Percentiles rank a stretch among this genome's conserved stretches.
These are phyloP conservation scores for Tranzscheliella williamsii DNA, from an alignment of 1,284 basidiomycete genomes.

Conservation along the genomic window DNA sequence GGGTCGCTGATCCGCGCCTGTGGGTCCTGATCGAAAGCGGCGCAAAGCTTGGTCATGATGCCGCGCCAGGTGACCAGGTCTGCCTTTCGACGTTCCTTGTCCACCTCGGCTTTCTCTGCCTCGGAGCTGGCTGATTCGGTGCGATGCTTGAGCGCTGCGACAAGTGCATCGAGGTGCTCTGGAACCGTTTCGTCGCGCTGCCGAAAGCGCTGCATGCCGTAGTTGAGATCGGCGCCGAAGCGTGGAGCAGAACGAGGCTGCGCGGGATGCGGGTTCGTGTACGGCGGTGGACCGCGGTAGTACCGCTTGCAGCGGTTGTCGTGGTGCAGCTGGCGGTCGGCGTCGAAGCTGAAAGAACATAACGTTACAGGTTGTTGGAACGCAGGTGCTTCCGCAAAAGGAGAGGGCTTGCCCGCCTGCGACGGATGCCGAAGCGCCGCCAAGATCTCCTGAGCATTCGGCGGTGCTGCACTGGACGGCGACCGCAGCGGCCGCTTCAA, in stretches of 20 bases:
- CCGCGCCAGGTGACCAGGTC: conserved; percentile 81
- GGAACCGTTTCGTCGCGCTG: conserved; percentile 69
- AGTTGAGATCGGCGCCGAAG: conserved; percentile 55
- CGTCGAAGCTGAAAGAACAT: conserved; percentile 47
- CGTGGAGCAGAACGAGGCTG: conserved; percentile 3
- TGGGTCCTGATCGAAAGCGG: conserved; percentile 30
- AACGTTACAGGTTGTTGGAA: conserved; percentile 40
- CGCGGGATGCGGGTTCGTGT: conserved; percentile 12
- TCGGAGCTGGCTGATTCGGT: conserved; percentile 9
- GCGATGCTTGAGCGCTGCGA: conserved; percentile 21
- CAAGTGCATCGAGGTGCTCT: conserved; percentile 41
- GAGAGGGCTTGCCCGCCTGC: conserved; percentile 1
- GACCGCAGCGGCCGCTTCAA: neutral
- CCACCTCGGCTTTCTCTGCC: conserved; percentile 7
- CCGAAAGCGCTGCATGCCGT: conserved; percentile 67
- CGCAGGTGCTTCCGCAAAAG: conserved; percentile 5
- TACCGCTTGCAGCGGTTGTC: conserved; percentile 35
- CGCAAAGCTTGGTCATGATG: conserved; percentile 76
- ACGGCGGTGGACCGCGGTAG: conserved; percentile 41
- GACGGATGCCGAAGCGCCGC: conserved; percentile 16
- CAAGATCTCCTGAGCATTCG: neutral
- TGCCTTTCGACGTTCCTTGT: conserved; percentile 51
- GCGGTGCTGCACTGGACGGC: neutral
- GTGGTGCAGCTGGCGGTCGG: conserved; percentile 23
- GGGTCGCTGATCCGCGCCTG: conserved; percentile 66